These are phyloP conservation scores for Flueggea neowawraea DNA, from an alignment of 441 rosid species.

Conservation along the genomic window DNA sequence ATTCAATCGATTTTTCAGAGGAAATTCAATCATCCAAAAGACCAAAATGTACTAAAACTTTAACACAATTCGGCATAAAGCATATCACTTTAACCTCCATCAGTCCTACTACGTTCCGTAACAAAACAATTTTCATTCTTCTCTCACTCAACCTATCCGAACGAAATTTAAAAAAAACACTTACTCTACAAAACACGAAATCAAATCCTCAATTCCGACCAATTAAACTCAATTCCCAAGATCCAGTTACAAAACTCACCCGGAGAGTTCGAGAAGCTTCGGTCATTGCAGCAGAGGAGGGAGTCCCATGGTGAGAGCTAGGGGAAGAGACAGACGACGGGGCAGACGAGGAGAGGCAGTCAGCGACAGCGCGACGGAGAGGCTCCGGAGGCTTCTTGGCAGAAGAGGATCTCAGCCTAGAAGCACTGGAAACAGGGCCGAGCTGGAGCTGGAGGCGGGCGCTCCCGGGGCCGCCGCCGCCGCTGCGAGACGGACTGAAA, in stretches of 20 bases:
- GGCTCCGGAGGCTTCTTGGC: conserved; percentile 96
- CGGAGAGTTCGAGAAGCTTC: conserved; percentile 95
- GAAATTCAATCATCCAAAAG: too few species aligned
- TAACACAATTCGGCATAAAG: too few species aligned
- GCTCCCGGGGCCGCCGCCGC: too few species aligned
- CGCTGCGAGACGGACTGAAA: conserved; percentile 69
- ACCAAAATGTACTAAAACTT: too few species aligned
- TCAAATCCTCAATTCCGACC: neutral
- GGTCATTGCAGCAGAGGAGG: conserved; percentile 52
- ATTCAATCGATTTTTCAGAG: too few species aligned
- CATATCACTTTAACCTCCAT: too few species aligned
- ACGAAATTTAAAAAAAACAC: too few species aligned
- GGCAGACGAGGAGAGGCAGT: conserved; percentile 78
- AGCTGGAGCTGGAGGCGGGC: conserved; percentile 29
- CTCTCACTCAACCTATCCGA: too few species aligned
- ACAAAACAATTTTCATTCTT: too few species aligned
- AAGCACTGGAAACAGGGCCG: conserved; percentile 29
- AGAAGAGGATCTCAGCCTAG: conserved; percentile 85
- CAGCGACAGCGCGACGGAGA: conserved; percentile 90
- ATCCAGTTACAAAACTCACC: conserved; percentile 38
- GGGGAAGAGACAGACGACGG: conserved; percentile 34
- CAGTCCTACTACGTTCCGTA: too few species aligned
- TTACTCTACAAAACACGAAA: neutral
- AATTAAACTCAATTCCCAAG: conserved; percentile 15
- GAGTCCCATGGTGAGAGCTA: conserved; percentile 53